Evolutionary conservation across 345 rosid genomes (phyloP).

Genomic region (Mercurialis annua): DNA sequence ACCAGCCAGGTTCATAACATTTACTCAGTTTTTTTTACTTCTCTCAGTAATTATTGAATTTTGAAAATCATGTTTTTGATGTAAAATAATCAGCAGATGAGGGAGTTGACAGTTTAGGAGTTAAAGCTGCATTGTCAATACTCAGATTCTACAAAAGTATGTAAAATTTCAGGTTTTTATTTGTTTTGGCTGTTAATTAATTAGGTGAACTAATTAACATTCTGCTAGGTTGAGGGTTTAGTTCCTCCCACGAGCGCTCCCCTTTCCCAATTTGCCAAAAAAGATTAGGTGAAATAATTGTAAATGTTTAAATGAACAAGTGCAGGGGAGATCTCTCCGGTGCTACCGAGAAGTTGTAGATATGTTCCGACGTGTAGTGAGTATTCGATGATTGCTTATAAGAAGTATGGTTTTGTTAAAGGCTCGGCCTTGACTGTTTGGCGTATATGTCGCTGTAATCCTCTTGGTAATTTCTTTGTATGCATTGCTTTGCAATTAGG

Average conservation of each 20-base stretch:
- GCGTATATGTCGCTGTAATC: slow-evolving; percentile 95
- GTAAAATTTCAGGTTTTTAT: too few species aligned
- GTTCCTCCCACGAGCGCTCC: too few species aligned
- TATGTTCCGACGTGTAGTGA: slow-evolving; percentile 87
- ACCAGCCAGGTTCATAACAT: slow-evolving; percentile 46
- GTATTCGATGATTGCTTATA: slow-evolving; percentile 91
- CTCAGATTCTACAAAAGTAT: slow-evolving; percentile 80
- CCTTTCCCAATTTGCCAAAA: background rate
- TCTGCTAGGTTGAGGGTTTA: too few species aligned
- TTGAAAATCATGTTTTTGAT: slow-evolving; percentile 6
- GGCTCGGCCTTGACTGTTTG: slow-evolving; percentile 70
- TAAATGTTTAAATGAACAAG: background rate
- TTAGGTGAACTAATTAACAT: background rate
- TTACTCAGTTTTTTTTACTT: background rate
- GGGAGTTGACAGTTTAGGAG: slow-evolving; percentile 54
- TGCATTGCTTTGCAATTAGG: background rate
- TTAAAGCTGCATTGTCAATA: slow-evolving; percentile 67
- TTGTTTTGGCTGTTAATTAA: background rate
- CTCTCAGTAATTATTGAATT: background rate
- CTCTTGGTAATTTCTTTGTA: slow-evolving; percentile 61
- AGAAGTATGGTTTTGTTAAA: slow-evolving; percentile 73
- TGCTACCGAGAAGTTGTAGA: slow-evolving; percentile 73
- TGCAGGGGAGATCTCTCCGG: slow-evolving; percentile 87
- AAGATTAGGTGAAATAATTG: background rate
- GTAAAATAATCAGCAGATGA: slow-evolving; percentile 31